Evolutionary conservation across 768 basidiomycete genomes (phyloP).

Genomic region (Mycena indigotica): DNA sequence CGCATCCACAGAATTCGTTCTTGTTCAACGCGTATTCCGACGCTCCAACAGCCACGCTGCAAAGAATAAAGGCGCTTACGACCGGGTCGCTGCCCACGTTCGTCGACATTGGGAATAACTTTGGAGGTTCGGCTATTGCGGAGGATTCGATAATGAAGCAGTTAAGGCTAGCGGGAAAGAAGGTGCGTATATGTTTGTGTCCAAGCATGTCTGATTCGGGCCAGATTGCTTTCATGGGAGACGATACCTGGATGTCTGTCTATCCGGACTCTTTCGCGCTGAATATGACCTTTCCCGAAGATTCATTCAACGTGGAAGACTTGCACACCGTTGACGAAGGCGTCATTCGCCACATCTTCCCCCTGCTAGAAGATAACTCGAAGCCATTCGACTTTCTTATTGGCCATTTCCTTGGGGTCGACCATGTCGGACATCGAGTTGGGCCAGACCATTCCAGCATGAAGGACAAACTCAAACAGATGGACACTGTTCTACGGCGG

Average conservation of each 20-base stretch:
- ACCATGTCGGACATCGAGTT: slow-evolving; percentile 94
- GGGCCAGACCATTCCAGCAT: slow-evolving; percentile 88
- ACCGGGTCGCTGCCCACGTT: slow-evolving; percentile 96
- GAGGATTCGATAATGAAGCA: slow-evolving; percentile 91
- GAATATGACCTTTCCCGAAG: slow-evolving; percentile 82
- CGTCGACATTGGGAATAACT: slow-evolving; percentile 90
- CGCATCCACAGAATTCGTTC: slow-evolving; percentile 72
- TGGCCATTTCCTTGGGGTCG: slow-evolving; percentile 93
- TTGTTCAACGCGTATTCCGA: slow-evolving; percentile 90
- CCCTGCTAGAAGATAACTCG: slow-evolving; percentile 58
- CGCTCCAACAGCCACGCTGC: slow-evolving; percentile 93
- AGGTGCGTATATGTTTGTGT: slow-evolving; percentile 43
- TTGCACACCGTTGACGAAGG: slow-evolving; percentile 94
- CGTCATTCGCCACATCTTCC: slow-evolving; percentile 81
- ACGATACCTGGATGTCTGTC: slow-evolving; percentile 94
- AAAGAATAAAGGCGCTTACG: slow-evolving; percentile 92
- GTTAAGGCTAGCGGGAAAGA: slow-evolving; percentile 57
- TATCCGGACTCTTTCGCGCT: slow-evolving; percentile 76
- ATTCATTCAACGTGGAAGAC: slow-evolving; percentile 99
- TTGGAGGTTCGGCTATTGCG: slow-evolving; percentile 80
- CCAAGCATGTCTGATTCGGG: slow-evolving; percentile 19
- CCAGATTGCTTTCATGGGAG: slow-evolving; percentile 89
- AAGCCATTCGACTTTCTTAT: slow-evolving; percentile 83
- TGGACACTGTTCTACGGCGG: slow-evolving; percentile 75
- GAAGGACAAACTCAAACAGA: slow-evolving; percentile 82